phyloP scores from a whole-genome alignment of 2,329 filamentous ascomycete species.

The Monosporascus sp. region DNA sequence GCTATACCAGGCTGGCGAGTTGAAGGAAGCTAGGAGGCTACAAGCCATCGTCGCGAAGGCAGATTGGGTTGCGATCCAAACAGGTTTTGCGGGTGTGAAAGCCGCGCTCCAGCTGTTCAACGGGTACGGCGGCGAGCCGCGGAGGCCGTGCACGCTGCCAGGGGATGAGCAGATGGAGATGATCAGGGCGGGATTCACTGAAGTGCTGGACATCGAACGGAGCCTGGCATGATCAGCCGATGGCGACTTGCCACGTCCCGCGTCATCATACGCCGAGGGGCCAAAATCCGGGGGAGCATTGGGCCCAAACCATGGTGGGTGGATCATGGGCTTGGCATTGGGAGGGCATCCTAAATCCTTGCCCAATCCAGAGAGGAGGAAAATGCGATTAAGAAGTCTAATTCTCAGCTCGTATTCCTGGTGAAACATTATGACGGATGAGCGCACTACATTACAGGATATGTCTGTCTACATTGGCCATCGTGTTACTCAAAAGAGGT shows the following conservation, averaged over 20 bases:
- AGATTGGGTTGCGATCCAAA: constrained; percentile 42
- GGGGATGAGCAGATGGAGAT: constrained; percentile 26
- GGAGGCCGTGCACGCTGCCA: constrained; percentile 33
- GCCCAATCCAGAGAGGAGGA: too few relatives aligned
- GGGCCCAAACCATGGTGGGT: background rate
- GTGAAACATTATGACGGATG: too few relatives aligned
- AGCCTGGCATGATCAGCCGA: background rate
- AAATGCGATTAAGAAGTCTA: too few relatives aligned
- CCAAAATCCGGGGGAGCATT: background rate
- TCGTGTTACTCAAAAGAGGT: too few relatives aligned
- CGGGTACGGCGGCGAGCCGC: constrained; percentile 33
- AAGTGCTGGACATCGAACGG: constrained; percentile 26
- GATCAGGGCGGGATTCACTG: constrained; percentile 32
- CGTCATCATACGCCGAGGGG: background rate
- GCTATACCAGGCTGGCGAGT: constrained; percentile 53
- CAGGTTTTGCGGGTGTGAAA: constrained; percentile 45
- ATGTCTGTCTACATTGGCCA: too few relatives aligned
- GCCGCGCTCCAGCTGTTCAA: constrained; percentile 36
- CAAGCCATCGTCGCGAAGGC: constrained; percentile 40
- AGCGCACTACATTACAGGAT: too few relatives aligned
- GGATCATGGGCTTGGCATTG: background rate
- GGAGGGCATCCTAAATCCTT: background rate
- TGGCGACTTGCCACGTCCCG: background rate
- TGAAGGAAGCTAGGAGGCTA: constrained; percentile 25
- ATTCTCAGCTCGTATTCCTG: too few relatives aligned